phyloP scores from a whole-genome alignment of 2,329 filamentous ascomycete genomes.

The Aureobasidium sp. region DNA sequence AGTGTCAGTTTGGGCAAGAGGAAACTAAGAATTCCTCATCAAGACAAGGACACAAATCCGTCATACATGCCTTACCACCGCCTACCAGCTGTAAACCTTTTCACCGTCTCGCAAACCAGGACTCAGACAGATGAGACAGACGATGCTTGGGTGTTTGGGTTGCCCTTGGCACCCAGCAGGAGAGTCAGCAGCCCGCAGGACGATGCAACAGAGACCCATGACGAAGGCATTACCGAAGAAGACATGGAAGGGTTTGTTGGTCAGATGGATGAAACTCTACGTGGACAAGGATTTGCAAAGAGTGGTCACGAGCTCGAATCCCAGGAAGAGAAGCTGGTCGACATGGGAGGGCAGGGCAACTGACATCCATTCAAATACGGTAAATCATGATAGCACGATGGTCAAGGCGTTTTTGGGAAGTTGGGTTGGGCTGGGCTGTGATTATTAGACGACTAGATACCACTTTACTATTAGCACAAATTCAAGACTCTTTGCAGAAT shows the following conservation, averaged over 20 bases:
- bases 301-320: background rate
- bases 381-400: background rate
- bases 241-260: slow-evolving; percentile 18
- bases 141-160: slow-evolving; percentile 4
- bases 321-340: background rate
- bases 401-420: background rate
- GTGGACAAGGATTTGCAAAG: background rate
- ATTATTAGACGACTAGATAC: slow-evolving; percentile 12
- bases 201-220: background rate
- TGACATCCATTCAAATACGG: background rate
- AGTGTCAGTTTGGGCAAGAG: background rate
- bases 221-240: slow-evolving; percentile 14
- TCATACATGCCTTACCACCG: slow-evolving; percentile 96
- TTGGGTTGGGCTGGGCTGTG: background rate
- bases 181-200: slow-evolving; percentile 11
- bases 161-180: slow-evolving; percentile 1
- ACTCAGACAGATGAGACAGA: background rate
- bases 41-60: slow-evolving; percentile 83
- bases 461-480: background rate
- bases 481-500: background rate
- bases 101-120: slow-evolving; percentile 47
- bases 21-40: slow-evolving; percentile 43
- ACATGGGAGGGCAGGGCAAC: background rate
- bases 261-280: slow-evolving; percentile 17
- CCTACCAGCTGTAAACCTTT: slow-evolving; percentile 74